Percentiles rank a stretch among this genome's conserved stretches.
phyloP scores from a whole-genome alignment of 75 land plant genomes.

The Isoetes taiwanensis region DNA sequence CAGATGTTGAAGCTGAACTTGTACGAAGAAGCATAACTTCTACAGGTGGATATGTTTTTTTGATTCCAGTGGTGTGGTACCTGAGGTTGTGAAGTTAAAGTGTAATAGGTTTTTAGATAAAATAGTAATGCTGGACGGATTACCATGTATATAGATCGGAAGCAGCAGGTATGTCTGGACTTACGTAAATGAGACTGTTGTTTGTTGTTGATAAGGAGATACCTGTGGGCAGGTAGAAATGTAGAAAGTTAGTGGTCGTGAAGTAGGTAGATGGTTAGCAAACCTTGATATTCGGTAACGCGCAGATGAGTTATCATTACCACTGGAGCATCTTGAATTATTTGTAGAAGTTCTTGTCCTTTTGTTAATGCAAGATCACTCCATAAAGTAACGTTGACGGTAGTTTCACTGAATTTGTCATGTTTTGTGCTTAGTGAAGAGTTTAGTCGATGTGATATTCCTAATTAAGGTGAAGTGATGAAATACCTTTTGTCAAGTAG shows the following conservation, averaged over 20 bases:
- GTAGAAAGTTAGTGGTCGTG: too few species aligned
- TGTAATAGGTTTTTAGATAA: too few species aligned
- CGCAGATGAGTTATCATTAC: constrained; percentile 57
- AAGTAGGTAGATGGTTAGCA: background rate
- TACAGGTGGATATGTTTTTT: too few species aligned
- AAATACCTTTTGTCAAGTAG: constrained; percentile 85
- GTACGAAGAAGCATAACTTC: too few species aligned
- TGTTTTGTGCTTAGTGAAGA: too few species aligned
- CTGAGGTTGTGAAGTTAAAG: too few species aligned
- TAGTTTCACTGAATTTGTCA: constrained; percentile 48
- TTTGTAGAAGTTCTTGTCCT: constrained; percentile 62
- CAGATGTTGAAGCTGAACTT: too few species aligned
- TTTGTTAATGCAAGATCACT: constrained; percentile 58
- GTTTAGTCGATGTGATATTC: too few species aligned
- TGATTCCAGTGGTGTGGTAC: too few species aligned
- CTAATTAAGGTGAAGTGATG: background rate
- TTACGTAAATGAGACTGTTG: constrained; percentile 47
- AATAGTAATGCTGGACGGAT: too few species aligned
- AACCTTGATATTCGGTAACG: constrained; percentile 88
- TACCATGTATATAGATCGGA: constrained; percentile 68
- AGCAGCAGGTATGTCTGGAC: constrained; percentile 73
- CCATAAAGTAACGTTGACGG: constrained; percentile 76
- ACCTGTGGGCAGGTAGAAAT: constrained; percentile 44
- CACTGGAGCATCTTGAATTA: constrained; percentile 45
- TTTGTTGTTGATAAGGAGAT: constrained; percentile 60